Evolutionary conservation across 2,329 filamentous ascomycete genomes (phyloP), one percentile per base, ranked within the genome.

Genomic region (Aspergillus udagawae): DNA sequence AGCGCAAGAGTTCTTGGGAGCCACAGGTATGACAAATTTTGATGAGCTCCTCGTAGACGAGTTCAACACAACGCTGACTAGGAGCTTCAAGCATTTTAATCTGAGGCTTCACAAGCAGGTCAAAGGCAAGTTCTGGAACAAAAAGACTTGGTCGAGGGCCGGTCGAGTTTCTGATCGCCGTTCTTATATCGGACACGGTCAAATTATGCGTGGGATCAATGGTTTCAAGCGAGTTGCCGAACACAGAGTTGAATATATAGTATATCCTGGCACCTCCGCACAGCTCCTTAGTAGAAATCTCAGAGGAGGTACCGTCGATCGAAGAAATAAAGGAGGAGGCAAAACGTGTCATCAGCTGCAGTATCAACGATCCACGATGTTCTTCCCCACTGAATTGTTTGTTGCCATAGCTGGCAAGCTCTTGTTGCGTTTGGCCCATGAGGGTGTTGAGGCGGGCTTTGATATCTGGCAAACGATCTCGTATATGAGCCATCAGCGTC

Each of bases 401-500:
- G 72, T 97, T 95, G 41, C 94, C 94, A 71, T 99, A 99, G 75
- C 93, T 96, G 47, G 94, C 94, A 56, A 99, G 83, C 75, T 99
- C 94, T 78, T 99, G 94, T 72, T 99, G 94, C 51, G 94, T 97
- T 76, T 99, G 94, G n/a, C 94, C 94, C 94, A 99, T 99, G 52
- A 99, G 80, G 0, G 94, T 99, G 75, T 99, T 99, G 60, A 99
- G 82, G 55, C 94, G 88, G 51, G 94, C 94, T 78, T 99, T 99
- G 80, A 99, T 99, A 74, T 99, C 94, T 29, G 94, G 94, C 67
- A 99, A 80, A 49, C 94, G 86, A 73, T 99, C 94, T 59, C 94
- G 89, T 70, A 99, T 99, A 71, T 99, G 94, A 23, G 86, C 79
- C 94, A 99, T 97, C 63, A 99, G 82, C 12, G 94, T 99, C 47